Percentiles rank a stretch among this genome's conserved stretches.
phyloP scores from a whole-genome alignment of 148 eudicot genomes.

The Nyssa sinensis region DNA sequence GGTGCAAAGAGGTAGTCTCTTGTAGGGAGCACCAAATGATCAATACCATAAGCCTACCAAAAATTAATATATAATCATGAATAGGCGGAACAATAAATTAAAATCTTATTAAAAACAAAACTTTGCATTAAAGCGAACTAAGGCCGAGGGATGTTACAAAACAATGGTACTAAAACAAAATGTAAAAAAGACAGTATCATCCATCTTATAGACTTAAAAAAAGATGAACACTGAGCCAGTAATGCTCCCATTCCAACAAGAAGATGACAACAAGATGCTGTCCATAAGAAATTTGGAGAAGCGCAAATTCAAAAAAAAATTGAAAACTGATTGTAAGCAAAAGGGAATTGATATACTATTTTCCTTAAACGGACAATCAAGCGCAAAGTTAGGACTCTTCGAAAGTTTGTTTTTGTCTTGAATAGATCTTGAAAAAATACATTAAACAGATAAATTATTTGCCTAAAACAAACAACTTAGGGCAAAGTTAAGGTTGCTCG shows the following conservation, averaged over 20 bases:
- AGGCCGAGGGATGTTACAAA: neutral
- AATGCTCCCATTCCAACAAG: neutral
- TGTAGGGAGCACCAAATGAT: slow-evolving; percentile 87
- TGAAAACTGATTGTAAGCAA: too few species aligned
- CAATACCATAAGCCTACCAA: slow-evolving; percentile 75
- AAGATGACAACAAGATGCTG: too few species aligned
- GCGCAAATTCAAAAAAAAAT: too few species aligned
- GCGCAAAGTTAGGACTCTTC: too few species aligned
- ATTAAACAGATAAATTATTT: too few species aligned
- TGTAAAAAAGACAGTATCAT: neutral
- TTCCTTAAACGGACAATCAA: too few species aligned
- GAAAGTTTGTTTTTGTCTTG: too few species aligned
- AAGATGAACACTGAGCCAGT: neutral
- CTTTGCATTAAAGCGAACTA: neutral
- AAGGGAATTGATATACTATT: too few species aligned
- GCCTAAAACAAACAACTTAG: too few species aligned
- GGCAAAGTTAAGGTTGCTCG: too few species aligned
- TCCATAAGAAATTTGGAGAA: too few species aligned
- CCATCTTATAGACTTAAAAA: neutral
- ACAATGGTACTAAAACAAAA: neutral
- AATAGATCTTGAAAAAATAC: too few species aligned
- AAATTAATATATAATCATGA: slow-evolving; percentile 10
- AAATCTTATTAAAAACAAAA: neutral
- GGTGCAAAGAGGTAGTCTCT: slow-evolving; percentile 96
- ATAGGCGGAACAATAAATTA: neutral